These are phyloP conservation scores for Lentinula lateritia DNA, from an alignment of 768 basidiomycete genomes.

Conservation along the genomic window DNA sequence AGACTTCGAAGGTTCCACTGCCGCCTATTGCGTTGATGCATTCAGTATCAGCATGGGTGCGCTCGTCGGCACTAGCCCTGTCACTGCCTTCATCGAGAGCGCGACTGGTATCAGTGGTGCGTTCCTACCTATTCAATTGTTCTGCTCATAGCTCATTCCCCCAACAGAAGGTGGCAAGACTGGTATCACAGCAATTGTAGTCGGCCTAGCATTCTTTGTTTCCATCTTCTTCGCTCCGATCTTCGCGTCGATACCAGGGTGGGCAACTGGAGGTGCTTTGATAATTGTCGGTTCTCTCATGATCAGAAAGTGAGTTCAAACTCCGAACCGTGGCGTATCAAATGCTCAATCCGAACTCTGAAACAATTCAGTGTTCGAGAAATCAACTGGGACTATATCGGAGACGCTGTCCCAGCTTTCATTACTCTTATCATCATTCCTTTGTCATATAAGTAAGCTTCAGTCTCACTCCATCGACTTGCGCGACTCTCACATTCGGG, in stretches of 20 bases:
- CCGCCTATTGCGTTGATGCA: constrained; percentile 81
- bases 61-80: constrained; percentile 73
- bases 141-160: background rate
- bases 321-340: background rate
- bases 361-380: constrained; percentile 53
- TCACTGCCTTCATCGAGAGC: constrained; percentile 79
- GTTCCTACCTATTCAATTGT: constrained; percentile 10
- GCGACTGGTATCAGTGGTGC: constrained; percentile 73
- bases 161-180: constrained; percentile 79
- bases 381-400: constrained; percentile 87
- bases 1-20: constrained; percentile 80
- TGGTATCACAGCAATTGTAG: constrained; percentile 71
- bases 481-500: background rate
- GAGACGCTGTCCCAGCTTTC: constrained; percentile 85
- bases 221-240: constrained; percentile 86
- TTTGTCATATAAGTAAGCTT: constrained; percentile 64
- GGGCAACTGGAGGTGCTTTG: constrained; percentile 85
- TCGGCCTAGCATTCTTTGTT: constrained; percentile 73
- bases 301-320: constrained; percentile 68
- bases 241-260: constrained; percentile 80
- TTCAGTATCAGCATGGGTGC: constrained; percentile 80
- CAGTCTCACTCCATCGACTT: background rate
- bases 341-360: background rate
- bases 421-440: constrained; percentile 77
- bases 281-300: constrained; percentile 85